Conservation (phyloP, 306 rosid species). For the Cicer arietinum region DNA sequence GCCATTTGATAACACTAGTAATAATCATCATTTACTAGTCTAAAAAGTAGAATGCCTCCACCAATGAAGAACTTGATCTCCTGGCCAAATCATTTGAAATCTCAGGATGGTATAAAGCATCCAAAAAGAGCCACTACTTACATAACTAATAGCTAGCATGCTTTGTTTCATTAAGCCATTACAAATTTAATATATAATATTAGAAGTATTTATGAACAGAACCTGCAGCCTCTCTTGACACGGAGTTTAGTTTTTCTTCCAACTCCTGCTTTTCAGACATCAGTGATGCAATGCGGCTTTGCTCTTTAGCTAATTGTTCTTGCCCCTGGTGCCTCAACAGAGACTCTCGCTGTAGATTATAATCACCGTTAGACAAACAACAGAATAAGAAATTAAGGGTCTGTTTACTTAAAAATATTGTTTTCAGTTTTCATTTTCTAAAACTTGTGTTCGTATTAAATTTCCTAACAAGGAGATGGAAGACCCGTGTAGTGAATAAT, state of each 20-base stretch:
- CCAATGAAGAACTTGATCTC: conserved; percentile 15
- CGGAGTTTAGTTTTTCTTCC: conserved; percentile 71
- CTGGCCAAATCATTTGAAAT: conserved; percentile 18
- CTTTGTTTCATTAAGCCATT: conserved; percentile 31
- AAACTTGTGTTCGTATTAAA: neutral
- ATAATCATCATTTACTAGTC: conserved; percentile 16
- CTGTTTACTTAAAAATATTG: neutral
- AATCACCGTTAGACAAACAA: conserved; percentile 43
- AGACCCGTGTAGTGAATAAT: neutral
- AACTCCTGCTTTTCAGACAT: conserved; percentile 78
- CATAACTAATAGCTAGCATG: neutral
- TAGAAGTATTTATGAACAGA: conserved; percentile 33
- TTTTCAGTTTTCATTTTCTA: neutral
- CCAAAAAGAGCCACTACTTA: conserved; percentile 24
- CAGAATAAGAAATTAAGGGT: conserved; percentile 21
- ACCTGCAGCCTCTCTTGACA: conserved; percentile 68
- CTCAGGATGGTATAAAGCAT: conserved; percentile 10
- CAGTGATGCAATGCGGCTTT: conserved; percentile 58
- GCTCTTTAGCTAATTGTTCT: conserved; percentile 72
- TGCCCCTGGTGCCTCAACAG: conserved; percentile 84
- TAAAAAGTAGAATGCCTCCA: conserved; percentile 34
- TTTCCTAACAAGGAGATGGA: neutral
- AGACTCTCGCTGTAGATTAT: conserved; percentile 64
- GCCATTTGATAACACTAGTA: neutral
- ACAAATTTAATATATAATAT: conserved; percentile 13